Evolutionary conservation across 2,329 filamentous ascomycete genomes (phyloP), one percentile per base, ranked within the genome.

Genomic region (Xenoacremonium recifei): DNA sequence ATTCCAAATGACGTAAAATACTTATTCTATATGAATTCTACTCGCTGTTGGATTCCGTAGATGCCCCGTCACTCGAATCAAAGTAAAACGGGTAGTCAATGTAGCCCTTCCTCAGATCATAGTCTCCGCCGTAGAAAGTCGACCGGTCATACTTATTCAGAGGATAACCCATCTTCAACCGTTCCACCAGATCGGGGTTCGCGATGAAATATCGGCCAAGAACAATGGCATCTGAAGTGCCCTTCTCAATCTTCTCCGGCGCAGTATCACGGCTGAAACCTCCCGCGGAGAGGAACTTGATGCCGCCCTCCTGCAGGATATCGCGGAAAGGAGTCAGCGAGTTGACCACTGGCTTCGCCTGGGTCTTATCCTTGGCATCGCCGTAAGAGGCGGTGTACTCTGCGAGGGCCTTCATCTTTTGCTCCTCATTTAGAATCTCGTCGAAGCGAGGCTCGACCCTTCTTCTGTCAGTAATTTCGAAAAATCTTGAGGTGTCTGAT

Each of bases 271-370:
- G 48, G 21, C 59, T 63, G 52, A 68, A 76, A 2, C 70, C 73
- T 35, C 75, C 73, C 2, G 71, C 70, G n/a, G 80, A 51, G 4
- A 82, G 49, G 21, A 82, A 73, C 4, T 57, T 49, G 23, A 74
- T 60, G 2, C 61, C 68, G 0, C 55, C 63, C 7, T 63, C 60
- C 49, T 66, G 59, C 4, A 75, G 54, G 9, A 66, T 65, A 1
- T 61, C 45, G 1, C 69, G 60, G 61, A 75, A 75, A 16, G 62
- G 60, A 3, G 61, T 62, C 27, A 75, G 43, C 0, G 55, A 53
- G 64, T 70, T 55, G 13, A 56, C 49, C 10, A 20, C 4, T 40
- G 46, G 32, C 38, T 59, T 41, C 43, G 34, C 16, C 37, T 37
- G 42, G 35, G 34, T 41, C 9, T 37, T 37, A 16, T 40, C 45